Evolutionary conservation across 805 yeast species (phyloP).

Genomic region (Cyberlindnera mississippiensis): DNA sequence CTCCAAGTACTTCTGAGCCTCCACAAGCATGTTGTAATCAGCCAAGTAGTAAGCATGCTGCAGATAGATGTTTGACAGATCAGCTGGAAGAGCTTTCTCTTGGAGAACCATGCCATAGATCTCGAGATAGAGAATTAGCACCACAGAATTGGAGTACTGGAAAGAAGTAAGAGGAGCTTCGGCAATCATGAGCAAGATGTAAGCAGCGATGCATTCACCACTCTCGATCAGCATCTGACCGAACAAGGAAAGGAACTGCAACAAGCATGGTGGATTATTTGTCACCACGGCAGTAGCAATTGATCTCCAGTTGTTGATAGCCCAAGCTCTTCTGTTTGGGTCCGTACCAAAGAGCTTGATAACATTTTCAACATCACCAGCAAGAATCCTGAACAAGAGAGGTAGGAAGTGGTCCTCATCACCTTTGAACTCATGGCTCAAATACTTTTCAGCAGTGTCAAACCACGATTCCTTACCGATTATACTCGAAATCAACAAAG

Average conservation of each 20-base stretch:
- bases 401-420: slow-evolving; percentile 45
- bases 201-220: slow-evolving; percentile 36
- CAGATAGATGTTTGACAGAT: slow-evolving; percentile 56
- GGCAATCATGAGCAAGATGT: slow-evolving; percentile 43
- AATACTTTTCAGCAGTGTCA: slow-evolving; percentile 53
- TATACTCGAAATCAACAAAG: slow-evolving; percentile 65
- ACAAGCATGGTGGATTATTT: slow-evolving; percentile 31
- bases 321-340: slow-evolving; percentile 42
- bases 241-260: slow-evolving; percentile 46
- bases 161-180: slow-evolving; percentile 40
- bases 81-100: slow-evolving; percentile 31
- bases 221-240: slow-evolving; percentile 42
- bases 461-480: slow-evolving; percentile 60
- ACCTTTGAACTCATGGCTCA: slow-evolving; percentile 42
- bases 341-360: slow-evolving; percentile 45
- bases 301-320: slow-evolving; percentile 48
- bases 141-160: slow-evolving; percentile 12
- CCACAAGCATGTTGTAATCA: slow-evolving; percentile 56
- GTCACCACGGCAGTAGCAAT: slow-evolving; percentile 39
- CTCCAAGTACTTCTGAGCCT: slow-evolving; percentile 65
- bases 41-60: slow-evolving; percentile 65
- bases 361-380: slow-evolving; percentile 55
- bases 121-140: slow-evolving; percentile 31
- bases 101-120: slow-evolving; percentile 20
- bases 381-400: slow-evolving; percentile 55